A percentile compares a stretch with the other conserved stretches of the same genome.
Evolutionary conservation across 1,139 yeast genomes (phyloP).

Genomic region (Kodamaea alishanica): DNA sequence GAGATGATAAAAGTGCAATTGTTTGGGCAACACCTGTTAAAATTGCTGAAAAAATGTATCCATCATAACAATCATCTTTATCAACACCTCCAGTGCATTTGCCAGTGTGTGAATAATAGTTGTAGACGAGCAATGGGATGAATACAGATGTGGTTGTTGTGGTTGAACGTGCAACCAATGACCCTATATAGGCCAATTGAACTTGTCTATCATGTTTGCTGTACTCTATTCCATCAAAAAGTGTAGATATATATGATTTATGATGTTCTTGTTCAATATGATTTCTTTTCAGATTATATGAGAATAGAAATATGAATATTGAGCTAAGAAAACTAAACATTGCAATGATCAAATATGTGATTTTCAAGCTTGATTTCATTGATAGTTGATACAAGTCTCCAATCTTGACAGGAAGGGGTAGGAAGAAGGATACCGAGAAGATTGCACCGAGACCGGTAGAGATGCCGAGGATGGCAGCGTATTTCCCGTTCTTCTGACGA

Average conservation of each 20-base stretch:
- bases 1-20: conserved; percentile 55
- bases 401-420: conserved; percentile 47
- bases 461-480: conserved; percentile 60
- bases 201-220: conserved; percentile 31
- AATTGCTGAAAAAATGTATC: conserved; percentile 63
- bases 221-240: conserved; percentile 41
- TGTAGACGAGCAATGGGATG: conserved; percentile 60
- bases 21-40: conserved; percentile 65
- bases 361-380: conserved; percentile 40
- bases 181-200: conserved; percentile 56
- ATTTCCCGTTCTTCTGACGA: conserved; percentile 52
- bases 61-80: conserved; percentile 49
- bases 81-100: conserved; percentile 32
- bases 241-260: too few relatives aligned
- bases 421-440: conserved; percentile 47
- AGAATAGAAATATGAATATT: conserved; percentile 34
- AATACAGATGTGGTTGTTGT: conserved; percentile 60
- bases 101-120: conserved; percentile 50
- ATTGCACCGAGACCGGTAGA: conserved; percentile 69
- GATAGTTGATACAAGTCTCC: conserved; percentile 23
- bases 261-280: too few relatives aligned
- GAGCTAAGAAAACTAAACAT: conserved; percentile 38
- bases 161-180: conserved; percentile 62
- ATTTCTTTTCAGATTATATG: conserved; percentile 35
- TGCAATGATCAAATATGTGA: conserved; percentile 51